Conservation (phyloP, 1,139 yeast genomes). For the Entelexis sorbosivorans region DNA sequence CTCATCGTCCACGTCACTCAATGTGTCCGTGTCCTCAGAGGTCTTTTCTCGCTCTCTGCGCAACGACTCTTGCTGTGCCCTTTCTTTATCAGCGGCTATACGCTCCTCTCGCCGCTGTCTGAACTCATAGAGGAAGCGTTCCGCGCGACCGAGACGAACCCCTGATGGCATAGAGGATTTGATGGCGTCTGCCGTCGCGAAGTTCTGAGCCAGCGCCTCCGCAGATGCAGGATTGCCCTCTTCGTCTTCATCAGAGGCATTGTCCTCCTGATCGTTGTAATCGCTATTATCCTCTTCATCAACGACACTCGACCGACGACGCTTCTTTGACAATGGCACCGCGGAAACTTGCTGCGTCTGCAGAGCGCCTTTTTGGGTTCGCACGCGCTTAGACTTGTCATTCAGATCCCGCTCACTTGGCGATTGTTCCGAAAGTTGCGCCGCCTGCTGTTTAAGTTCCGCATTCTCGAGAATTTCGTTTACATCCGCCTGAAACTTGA, state of each 20-base stretch:
- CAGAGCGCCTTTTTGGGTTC: background rate
- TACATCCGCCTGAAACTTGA: constrained; percentile 24
- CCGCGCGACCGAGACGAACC: constrained; percentile 21
- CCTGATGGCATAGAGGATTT: background rate
- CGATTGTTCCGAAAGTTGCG: constrained; percentile 13
- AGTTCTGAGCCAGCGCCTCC: constrained; percentile 1
- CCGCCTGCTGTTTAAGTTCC: constrained; percentile 14
- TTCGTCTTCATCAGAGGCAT: background rate
- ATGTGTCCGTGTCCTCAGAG: constrained; percentile 43
- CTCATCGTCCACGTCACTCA: constrained; percentile 74
- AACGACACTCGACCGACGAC: background rate
- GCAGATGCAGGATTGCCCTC: background rate
- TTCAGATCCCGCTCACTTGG: constrained; percentile 9
- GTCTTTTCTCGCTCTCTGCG: constrained; percentile 7
- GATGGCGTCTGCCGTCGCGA: constrained; percentile 1
- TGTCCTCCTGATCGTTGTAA: background rate
- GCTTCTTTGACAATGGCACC: too few species aligned
- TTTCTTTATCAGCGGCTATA: constrained; percentile 18
- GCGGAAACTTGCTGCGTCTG: too few species aligned
- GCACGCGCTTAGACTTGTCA: background rate
- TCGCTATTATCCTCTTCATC: constrained; percentile 5
- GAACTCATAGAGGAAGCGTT: constrained; percentile 21
- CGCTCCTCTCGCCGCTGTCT: constrained; percentile 21
- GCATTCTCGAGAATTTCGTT: constrained; percentile 20
- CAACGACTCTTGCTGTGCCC: constrained; percentile 15